phyloP scores from a whole-genome alignment of 2,329 filamentous ascomycete species.

The Epichloe festucae region DNA sequence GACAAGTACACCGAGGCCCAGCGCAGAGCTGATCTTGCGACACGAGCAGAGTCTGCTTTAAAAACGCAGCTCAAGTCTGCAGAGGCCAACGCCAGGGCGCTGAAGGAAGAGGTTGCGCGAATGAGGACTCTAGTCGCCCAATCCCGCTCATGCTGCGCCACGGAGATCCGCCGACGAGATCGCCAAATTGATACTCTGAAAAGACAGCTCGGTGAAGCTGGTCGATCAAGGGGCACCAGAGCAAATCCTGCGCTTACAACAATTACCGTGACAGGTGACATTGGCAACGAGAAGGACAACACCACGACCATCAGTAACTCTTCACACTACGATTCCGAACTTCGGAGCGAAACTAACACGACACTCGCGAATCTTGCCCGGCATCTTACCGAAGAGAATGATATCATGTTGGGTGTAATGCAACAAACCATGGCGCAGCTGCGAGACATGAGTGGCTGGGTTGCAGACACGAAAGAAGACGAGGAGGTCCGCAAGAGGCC shows the following conservation, averaged over 20 bases:
- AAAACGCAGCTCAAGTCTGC: constrained; percentile 59
- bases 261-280: constrained; percentile 43
- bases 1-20: constrained; percentile 42
- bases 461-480: constrained; percentile 22
- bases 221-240: constrained; percentile 44
- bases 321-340: constrained; percentile 43
- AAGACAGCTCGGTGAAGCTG: constrained; percentile 65
- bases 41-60: constrained; percentile 58
- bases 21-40: constrained; percentile 42
- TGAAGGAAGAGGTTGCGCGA: constrained; percentile 73
- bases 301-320: constrained; percentile 10
- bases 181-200: constrained; percentile 81
- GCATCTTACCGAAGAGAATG: constrained; percentile 82
- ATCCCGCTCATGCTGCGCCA: constrained; percentile 74
- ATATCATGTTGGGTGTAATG: constrained; percentile 61
- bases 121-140: constrained; percentile 72
- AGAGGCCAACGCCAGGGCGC: constrained; percentile 58
- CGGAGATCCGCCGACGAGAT: constrained; percentile 83
- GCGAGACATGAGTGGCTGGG: constrained; percentile 52
- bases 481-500: constrained; percentile 22
- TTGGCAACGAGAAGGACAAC: constrained; percentile 33
- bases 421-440: constrained; percentile 59
- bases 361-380: constrained; percentile 79
- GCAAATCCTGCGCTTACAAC: constrained; percentile 41
- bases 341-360: constrained; percentile 79